Evolutionary conservation across 108 stramenopile species (phyloP).

Genomic region (Cyclotella sp.): DNA sequence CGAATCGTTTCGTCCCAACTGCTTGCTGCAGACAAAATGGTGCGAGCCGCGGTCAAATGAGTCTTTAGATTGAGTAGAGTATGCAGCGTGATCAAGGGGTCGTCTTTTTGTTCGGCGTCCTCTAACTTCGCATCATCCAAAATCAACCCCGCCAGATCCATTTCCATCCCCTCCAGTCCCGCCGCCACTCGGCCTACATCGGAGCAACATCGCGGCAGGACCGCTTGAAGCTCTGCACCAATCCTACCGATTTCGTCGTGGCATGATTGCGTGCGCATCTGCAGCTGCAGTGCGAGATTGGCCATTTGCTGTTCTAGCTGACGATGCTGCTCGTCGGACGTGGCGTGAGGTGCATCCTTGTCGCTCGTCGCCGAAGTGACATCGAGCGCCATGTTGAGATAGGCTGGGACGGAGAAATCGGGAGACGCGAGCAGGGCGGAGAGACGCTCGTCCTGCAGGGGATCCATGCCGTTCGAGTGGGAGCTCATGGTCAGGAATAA

Average conservation of each 20-base stretch:
- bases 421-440: conserved; percentile 57
- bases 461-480: not conserved
- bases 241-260: conserved; percentile 89
- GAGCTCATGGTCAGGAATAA: not conserved
- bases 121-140: not conserved
- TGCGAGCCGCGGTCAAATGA: conserved; percentile 65
- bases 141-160: conserved; percentile 54
- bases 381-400: conserved; percentile 76
- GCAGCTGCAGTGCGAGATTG: conserved; percentile 81
- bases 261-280: conserved; percentile 79
- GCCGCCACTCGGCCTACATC: conserved; percentile 81
- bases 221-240: conserved; percentile 84
- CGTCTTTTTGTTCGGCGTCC: conserved; percentile 3
- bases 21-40: conserved; percentile 77
- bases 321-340: conserved; percentile 27
- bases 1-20: conserved; percentile 79
- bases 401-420: conserved; percentile 72
- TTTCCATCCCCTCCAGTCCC: conserved; percentile 59
- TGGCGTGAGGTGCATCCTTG: not conserved
- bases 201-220: conserved; percentile 81
- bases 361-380: not conserved
- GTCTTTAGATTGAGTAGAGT: conserved; percentile 78
- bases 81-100: conserved; percentile 57
- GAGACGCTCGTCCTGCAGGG: conserved; percentile 56
- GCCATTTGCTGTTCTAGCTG: conserved; percentile 73